Base-by-base conservation (phyloP, 768 basidiomycete species). In the Inosperma sp. region DNA sequence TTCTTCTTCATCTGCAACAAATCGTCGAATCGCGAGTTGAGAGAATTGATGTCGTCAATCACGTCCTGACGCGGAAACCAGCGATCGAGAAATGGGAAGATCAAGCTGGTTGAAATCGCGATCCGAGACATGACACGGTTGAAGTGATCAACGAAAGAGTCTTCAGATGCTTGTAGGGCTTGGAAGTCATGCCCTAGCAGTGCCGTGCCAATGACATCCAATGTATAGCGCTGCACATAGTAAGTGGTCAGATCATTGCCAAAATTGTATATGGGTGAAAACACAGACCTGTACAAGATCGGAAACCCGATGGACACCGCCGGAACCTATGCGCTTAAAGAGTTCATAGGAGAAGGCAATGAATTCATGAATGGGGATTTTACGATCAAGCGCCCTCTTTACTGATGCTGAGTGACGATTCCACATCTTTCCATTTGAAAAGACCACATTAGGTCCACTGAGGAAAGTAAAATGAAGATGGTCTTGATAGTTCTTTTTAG, bases 371-470 rank as follows among this genome's bases (percentile, higher is more conserved):
- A 72, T 55, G 13, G 72, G 72, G 12, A 69, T 60, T 31, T 66
- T 62, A 13, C 62, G 59, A 47, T 62, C 59, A 29, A 72, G 62
- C 2, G 71, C 71, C 8, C 64, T 59, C 42, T 63, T 68, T 19
- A 72, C 64, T n/a, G 66, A 58, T 4, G 57, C 52, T 9, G 69
- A 69, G 30, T 72, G 72, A 16, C 65, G 57, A 51, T 66, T 67
- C 70, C 70, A 72, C 48, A 54, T 60, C 36, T 67, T 67, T 12
- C 72, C 70, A 51, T 72, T 72, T 35, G 69, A 63, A 51, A 72
- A 62, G 51, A 72, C 59, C 23, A 73, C 62, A 34, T 72, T 73
- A 9, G 14, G 69, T 56, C 33, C 56, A 51, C 13, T 68, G 65
- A 10, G 71, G 60, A 72, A 62, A 8, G 65, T 64, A 57, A 70